phyloP scores from a whole-genome alignment of 176 grass and related monocot species.

The Carex myosuroides region DNA sequence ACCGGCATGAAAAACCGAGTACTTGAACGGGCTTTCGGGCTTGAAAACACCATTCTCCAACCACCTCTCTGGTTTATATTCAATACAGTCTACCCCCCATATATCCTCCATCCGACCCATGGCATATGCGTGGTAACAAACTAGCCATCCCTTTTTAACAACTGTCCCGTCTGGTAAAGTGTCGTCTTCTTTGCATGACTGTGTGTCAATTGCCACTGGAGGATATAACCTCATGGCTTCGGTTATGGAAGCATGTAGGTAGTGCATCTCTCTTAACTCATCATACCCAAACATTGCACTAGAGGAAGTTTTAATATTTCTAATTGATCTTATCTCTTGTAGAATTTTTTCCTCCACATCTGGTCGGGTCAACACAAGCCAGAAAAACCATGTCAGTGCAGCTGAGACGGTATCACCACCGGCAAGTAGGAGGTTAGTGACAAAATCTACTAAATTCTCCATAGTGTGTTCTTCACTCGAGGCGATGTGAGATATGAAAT shows the following conservation, averaged over 20 bases:
- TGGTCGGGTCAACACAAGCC: constrained; percentile 9
- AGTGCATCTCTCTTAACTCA: constrained; percentile 25
- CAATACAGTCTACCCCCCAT: constrained; percentile 16
- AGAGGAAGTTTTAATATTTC: neutral
- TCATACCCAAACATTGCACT: neutral
- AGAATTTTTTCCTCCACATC: constrained; percentile 24
- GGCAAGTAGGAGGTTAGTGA: constrained; percentile 30
- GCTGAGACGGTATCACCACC: constrained; percentile 31
- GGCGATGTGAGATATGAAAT: constrained; percentile 27
- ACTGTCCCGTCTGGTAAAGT: constrained; percentile 17
- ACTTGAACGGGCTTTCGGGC: constrained; percentile 24
- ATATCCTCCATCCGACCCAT: constrained; percentile 12
- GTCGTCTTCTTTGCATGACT: constrained; percentile 11
- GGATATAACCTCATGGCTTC: constrained; percentile 33
- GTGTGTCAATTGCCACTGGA: constrained; percentile 13
- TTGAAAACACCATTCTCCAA: constrained; percentile 12
- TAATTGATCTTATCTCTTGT: constrained; percentile 1
- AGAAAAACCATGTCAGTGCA: constrained; percentile 35
- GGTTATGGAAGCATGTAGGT: constrained; percentile 22
- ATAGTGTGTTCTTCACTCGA: neutral
- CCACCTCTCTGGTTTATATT: constrained; percentile 32
- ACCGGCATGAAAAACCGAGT: constrained; percentile 27
- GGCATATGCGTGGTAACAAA: constrained; percentile 10
- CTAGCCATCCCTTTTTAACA: constrained; percentile 12
- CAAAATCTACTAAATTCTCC: constrained; percentile 14